phyloP scores from a whole-genome alignment of 148 eudicot species.

The Spergularia marina region DNA sequence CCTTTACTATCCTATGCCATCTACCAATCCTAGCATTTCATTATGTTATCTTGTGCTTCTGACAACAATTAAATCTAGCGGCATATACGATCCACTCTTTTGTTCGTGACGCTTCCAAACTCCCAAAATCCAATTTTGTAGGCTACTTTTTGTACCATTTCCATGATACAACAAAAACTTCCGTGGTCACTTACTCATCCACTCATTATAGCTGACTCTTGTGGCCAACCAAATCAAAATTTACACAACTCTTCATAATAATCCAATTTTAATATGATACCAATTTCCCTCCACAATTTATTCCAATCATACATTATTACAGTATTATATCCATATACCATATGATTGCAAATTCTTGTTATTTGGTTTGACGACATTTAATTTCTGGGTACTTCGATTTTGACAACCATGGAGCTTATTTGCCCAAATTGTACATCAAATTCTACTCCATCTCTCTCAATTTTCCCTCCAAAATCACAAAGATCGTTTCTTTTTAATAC shows the following conservation, averaged over 20 bases:
- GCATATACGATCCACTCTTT: constrained; percentile 8
- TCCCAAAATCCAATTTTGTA: neutral
- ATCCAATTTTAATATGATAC: neutral
- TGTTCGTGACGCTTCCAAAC: constrained; percentile 4
- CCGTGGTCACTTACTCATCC: constrained; percentile 27
- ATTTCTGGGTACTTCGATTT: neutral
- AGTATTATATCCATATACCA: neutral
- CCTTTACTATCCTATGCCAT: too few relatives aligned
- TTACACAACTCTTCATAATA: neutral
- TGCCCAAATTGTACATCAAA: constrained; percentile 16
- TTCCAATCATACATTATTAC: neutral
- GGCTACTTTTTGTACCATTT: neutral
- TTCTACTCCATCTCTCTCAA: constrained; percentile 13
- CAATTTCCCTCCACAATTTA: neutral
- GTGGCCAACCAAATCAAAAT: neutral
- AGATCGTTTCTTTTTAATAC: constrained; percentile 17
- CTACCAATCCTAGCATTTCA: too few relatives aligned
- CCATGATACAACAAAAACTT: neutral
- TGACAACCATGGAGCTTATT: constrained; percentile 27
- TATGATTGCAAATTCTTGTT: too few relatives aligned
- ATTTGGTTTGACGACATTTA: neutral
- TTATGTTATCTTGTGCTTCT: too few relatives aligned
- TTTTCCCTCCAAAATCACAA: constrained; percentile 7
- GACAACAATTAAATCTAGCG: neutral
- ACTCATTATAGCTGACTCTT: constrained; percentile 20